These are phyloP conservation scores for Lyophyllum shimeji DNA, from an alignment of 768 basidiomycete genomes.

Conservation along the genomic window DNA sequence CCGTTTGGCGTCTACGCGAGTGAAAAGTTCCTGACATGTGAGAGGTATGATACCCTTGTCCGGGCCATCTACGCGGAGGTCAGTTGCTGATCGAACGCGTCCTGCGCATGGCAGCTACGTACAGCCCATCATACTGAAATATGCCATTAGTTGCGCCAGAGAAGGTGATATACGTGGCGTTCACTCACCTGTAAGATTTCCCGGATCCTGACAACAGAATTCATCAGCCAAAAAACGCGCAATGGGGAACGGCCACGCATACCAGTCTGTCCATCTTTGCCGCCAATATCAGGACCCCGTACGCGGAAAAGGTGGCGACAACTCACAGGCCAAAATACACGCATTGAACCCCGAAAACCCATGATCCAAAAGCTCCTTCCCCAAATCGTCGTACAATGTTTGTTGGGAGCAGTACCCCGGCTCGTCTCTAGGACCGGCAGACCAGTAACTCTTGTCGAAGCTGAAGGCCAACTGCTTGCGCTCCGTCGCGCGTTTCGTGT, in stretches of 20 bases:
- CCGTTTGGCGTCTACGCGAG: slow-evolving; percentile 69
- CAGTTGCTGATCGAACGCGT: not conserved
- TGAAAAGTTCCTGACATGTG: slow-evolving; percentile 91
- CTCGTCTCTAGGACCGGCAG: slow-evolving; percentile 87
- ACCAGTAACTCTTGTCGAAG: slow-evolving; percentile 99
- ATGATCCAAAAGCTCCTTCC: slow-evolving; percentile 92
- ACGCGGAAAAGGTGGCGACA: not conserved
- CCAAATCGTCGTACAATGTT: slow-evolving; percentile 92
- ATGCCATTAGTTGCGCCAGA: slow-evolving; percentile 6
- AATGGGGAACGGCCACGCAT: slow-evolving; percentile 24
- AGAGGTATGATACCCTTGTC: slow-evolving; percentile 99
- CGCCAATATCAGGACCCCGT: slow-evolving; percentile 3
- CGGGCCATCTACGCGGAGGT: slow-evolving; percentile 65
- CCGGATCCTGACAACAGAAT: slow-evolving; percentile 67
- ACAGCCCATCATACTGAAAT: slow-evolving; percentile 92
- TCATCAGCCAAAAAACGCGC: slow-evolving; percentile 2
- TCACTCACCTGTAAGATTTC: slow-evolving; percentile 85
- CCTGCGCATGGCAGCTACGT: slow-evolving; percentile 32
- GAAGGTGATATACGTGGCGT: not conserved
- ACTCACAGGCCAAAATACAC: slow-evolving; percentile 98
- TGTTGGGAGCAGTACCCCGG: slow-evolving; percentile 91
- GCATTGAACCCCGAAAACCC: slow-evolving; percentile 97
- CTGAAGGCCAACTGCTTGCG: slow-evolving; percentile 88
- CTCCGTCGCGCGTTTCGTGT: slow-evolving; percentile 82
- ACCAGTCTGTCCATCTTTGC: slow-evolving; percentile 83